Conservation (phyloP, 805 yeast species). For the Kodamaea restingae region DNA sequence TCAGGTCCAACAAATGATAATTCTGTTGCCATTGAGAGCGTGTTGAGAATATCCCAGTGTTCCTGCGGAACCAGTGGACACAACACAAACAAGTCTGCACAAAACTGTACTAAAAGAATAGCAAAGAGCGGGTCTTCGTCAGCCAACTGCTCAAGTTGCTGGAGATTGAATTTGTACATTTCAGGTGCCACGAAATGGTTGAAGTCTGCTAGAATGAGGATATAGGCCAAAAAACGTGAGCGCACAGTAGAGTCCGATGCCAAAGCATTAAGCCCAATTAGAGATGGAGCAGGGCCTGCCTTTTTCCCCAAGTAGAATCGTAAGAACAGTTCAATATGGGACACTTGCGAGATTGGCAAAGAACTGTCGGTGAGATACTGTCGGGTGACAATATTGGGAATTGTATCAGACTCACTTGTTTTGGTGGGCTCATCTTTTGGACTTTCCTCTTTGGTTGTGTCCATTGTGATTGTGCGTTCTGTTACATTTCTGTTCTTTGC, state of each 20-base stretch:
- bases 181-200: slow-evolving; percentile 9
- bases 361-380: slow-evolving; percentile 7
- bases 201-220: slow-evolving; percentile 12
- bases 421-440: too few relatives aligned
- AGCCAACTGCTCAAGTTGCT: slow-evolving; percentile 12
- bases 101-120: slow-evolving; percentile 24
- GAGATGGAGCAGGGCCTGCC: neutral
- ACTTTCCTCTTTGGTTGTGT: too few relatives aligned
- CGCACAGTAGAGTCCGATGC: slow-evolving; percentile 14
- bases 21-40: slow-evolving; percentile 2
- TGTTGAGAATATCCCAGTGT: neutral
- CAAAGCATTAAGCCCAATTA: neutral
- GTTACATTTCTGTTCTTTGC: too few relatives aligned
- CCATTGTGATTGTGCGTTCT: too few relatives aligned
- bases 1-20: slow-evolving; percentile 13
- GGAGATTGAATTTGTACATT: slow-evolving; percentile 11
- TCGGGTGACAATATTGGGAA: neutral
- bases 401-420: neutral
- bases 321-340: slow-evolving; percentile 9
- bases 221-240: slow-evolving; percentile 19
- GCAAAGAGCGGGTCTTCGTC: slow-evolving; percentile 25
- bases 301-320: neutral
- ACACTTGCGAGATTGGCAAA: slow-evolving; percentile 9
- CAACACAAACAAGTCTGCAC: slow-evolving; percentile 16
- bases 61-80: neutral